Base-by-base conservation (phyloP, 164 flowering plant genomes). In the Annona squamosa region DNA sequence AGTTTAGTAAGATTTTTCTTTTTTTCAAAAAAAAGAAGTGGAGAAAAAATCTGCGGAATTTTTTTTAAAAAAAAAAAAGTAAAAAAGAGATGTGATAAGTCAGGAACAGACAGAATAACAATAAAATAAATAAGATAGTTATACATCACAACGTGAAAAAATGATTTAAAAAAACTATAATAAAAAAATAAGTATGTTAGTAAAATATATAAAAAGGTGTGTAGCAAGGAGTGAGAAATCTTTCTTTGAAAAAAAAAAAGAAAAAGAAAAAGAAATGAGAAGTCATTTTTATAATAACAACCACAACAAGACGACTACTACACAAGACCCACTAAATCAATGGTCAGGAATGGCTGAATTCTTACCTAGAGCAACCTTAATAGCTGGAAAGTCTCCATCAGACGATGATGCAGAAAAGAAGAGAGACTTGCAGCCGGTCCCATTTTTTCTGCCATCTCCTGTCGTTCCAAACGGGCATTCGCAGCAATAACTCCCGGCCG, bases 381-480 rank as follows among this genome's bases (percentile, higher is more conserved):
- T 16, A 7, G 46, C 70, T 45, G 56, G 56, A 46, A 68, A 45
- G 5, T 46, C 41, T 46, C 5, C 17, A 46, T 18, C 16, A 41
- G 19, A 4, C 3, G 45, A 2, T 59, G 63, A 16, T 63, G 66
- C 19, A 63, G 9, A 37, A 9, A 37, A 2, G 37, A 6, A 5
- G 5, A 5, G 37, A 63, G 66, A 63, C 10, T 16, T 46, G 56
- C 70, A 68, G 45, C 70, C 56, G n/a, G 10, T 46, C 2, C 70
- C 70, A 46, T 68, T 42, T 68, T 18, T 68, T 47, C 37, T 46
- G 4, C 70, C 70, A 46, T 68, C 70, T 9, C 56, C 70, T 26
- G 37, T 45, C 18, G 9, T 46, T 13, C 70, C 70, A 0, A 5
- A 13, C 19, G 70, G 70, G 37, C 70, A 68, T 42, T 17, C 4